phyloP scores from a whole-genome alignment of 495 filamentous ascomycete genomes.

The Trichoderma gamsii region DNA sequence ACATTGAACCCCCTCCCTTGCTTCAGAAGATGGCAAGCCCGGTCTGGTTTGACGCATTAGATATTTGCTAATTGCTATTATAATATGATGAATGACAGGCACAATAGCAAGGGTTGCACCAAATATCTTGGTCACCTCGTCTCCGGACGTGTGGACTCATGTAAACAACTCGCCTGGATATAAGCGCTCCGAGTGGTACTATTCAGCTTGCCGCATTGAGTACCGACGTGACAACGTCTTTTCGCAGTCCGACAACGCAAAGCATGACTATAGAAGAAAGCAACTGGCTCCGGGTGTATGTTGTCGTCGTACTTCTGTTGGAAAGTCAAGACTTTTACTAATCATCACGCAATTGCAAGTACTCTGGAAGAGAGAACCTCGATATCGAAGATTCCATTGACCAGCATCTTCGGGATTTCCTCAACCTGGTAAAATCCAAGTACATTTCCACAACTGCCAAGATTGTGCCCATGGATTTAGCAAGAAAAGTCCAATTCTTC shows the following conservation, averaged over 20 bases:
- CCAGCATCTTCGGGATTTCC: constrained; percentile 31
- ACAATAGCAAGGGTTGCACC: constrained; percentile 12
- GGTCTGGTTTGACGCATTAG: not conserved
- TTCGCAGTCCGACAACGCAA: constrained; percentile 4
- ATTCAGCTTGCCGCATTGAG: constrained; percentile 6
- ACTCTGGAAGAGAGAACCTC: constrained; percentile 38
- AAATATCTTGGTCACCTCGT: constrained; percentile 5
- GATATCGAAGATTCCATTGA: constrained; percentile 39
- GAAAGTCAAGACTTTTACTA: not conserved
- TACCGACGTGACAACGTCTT: constrained; percentile 15
- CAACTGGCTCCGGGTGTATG: constrained; percentile 14
- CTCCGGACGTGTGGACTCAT: constrained; percentile 12
- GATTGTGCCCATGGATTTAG: constrained; percentile 40
- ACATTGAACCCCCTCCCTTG: not conserved
- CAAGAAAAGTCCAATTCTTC: constrained; percentile 33
- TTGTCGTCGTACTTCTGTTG: not conserved
- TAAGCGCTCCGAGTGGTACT: constrained; percentile 11
- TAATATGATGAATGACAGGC: not conserved
- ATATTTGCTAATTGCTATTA: not conserved
- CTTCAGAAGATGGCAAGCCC: not conserved
- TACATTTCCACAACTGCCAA: constrained; percentile 35
- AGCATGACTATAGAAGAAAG: constrained; percentile 7
- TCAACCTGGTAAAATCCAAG: constrained; percentile 37
- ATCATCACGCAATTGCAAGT: constrained; percentile 22
- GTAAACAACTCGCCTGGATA: constrained; percentile 13